These are phyloP conservation scores for Nemania bipapillata DNA, from an alignment of 2,329 filamentous ascomycete species.

Conservation along the genomic window DNA sequence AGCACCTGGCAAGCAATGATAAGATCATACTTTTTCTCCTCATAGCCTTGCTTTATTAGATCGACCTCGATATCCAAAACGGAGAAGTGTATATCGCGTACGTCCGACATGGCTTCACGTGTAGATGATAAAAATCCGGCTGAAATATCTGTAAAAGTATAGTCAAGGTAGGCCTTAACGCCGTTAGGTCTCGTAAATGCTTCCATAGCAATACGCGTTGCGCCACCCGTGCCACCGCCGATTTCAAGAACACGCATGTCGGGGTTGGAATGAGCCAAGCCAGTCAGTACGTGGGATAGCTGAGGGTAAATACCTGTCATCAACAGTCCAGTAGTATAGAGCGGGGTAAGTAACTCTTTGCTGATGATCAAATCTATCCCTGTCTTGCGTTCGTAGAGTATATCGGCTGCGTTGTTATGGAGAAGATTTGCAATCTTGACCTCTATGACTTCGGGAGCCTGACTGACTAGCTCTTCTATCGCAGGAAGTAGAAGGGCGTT, in stretches of 20 bases:
- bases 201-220: conserved; percentile 12
- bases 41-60: conserved; percentile 20
- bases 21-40: conserved; percentile 28
- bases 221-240: conserved; percentile 22
- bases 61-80: conserved; percentile 31
- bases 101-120: conserved; percentile 17
- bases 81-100: conserved; percentile 32
- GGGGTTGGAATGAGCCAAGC: conserved; percentile 4
- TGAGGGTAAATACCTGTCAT: conserved; percentile 12
- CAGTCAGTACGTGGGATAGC: neutral
- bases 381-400: neutral
- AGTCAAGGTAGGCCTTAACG: conserved; percentile 33
- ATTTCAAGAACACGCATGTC: conserved; percentile 12
- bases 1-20: conserved; percentile 35
- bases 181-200: neutral
- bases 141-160: conserved; percentile 38
- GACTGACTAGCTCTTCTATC: neutral
- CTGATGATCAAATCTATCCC: conserved; percentile 3
- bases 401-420: conserved; percentile 14
- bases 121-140: conserved; percentile 26
- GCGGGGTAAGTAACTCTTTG: neutral
- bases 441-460: neutral
- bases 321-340: neutral
- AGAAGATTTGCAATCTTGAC: conserved; percentile 6
- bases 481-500: neutral